Evolutionary conservation across 805 yeast genomes (phyloP).

Genomic region (Ogataea thermomethanolica): DNA sequence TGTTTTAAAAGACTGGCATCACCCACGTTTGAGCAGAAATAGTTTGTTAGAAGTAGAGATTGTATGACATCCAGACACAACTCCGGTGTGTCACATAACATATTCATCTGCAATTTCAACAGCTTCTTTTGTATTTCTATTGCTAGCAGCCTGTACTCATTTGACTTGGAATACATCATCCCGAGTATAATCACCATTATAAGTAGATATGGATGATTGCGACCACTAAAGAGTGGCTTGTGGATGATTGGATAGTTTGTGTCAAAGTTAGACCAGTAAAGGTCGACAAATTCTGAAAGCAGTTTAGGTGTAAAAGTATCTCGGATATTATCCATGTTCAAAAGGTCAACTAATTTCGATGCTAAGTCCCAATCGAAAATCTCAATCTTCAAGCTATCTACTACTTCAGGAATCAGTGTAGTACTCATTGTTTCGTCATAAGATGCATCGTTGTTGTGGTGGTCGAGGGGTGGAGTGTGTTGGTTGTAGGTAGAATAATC

Average conservation of each 20-base stretch:
- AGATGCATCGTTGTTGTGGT: neutral
- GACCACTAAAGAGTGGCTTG: conserved; percentile 30
- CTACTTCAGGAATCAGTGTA: too few relatives aligned
- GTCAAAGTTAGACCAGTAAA: conserved; percentile 37
- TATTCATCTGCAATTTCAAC: conserved; percentile 15
- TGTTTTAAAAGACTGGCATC: conserved; percentile 15
- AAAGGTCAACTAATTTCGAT: too few relatives aligned
- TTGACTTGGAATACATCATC: conserved; percentile 21
- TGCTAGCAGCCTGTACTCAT: conserved; percentile 13
- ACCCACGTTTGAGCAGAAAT: conserved; percentile 28
- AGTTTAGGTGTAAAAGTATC: neutral
- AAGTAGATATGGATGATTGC: conserved; percentile 16
- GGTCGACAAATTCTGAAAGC: conserved; percentile 21
- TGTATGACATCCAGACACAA: conserved; percentile 25
- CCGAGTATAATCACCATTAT: conserved; percentile 20
- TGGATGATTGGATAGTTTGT: conserved; percentile 40
- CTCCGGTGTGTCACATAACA: conserved; percentile 12
- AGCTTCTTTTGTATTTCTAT: conserved; percentile 22
- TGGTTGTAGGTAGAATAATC: conserved; percentile 1
- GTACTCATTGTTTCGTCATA: neutral
- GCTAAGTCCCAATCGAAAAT: too few relatives aligned
- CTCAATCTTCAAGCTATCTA: too few relatives aligned
- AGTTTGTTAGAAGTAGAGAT: conserved; percentile 24
- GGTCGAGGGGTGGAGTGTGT: conserved; percentile 2
- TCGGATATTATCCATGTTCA: too few relatives aligned